Conservation (phyloP, 208 protist genomes). For the Trypanosomatidae sp. region DNA sequence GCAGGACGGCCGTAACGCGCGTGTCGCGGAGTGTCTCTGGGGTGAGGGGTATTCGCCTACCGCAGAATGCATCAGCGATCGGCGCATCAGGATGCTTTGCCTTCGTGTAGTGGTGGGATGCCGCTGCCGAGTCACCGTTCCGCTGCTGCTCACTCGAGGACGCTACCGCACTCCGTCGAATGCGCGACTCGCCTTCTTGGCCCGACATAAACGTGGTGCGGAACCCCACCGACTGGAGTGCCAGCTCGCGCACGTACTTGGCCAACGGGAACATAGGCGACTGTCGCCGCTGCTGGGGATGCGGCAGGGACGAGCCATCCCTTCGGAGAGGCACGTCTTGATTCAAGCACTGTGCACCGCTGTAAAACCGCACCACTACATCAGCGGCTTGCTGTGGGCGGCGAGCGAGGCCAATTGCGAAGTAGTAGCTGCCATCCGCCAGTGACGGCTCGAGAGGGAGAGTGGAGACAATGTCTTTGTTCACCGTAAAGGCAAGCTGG, state of each 20-base stretch:
- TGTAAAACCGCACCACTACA: constrained; percentile 52
- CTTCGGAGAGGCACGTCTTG: not conserved
- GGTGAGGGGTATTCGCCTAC: not conserved
- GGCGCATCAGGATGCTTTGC: not conserved
- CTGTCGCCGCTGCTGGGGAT: not conserved
- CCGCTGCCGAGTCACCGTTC: not conserved
- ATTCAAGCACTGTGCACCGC: constrained; percentile 15
- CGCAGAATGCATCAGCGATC: not conserved
- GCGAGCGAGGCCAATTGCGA: constrained; percentile 63
- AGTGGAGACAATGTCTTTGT: constrained; percentile 34
- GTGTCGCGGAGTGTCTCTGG: constrained; percentile 36
- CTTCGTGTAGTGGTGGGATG: not conserved
- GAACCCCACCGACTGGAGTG: constrained; percentile 10
- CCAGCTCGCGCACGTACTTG: constrained; percentile 15
- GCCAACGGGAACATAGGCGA: constrained; percentile 11
- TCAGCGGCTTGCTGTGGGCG: constrained; percentile 25
- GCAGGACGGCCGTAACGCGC: constrained; percentile 41
- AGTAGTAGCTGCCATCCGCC: constrained; percentile 40
- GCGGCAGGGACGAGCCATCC: not conserved
- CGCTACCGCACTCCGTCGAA: not conserved
- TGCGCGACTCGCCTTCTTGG: constrained; percentile 9
- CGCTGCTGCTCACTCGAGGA: not conserved
- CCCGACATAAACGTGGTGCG: constrained; percentile 7
- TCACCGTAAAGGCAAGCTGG: constrained; percentile 70
- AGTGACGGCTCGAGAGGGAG: constrained; percentile 21